Evolutionary conservation across 2,329 filamentous ascomycete genomes (phyloP).

Genomic region (Ophiostoma perfectum): DNA sequence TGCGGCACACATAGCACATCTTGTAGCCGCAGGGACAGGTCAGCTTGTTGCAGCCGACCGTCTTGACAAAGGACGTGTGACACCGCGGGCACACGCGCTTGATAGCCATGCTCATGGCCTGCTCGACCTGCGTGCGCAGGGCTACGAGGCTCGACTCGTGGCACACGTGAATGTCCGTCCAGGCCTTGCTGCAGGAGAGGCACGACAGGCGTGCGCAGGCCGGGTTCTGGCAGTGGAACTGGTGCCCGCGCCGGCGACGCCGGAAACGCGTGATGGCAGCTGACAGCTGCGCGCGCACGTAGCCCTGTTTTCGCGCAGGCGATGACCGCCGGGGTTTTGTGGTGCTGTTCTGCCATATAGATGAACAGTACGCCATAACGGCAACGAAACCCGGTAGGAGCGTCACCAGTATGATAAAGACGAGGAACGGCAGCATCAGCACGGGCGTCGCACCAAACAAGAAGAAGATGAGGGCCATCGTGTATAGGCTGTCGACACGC

Average conservation of each 20-base stretch:
- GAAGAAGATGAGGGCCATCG: slow-evolving; percentile 46
- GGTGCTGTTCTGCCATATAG: background rate
- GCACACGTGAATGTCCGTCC: slow-evolving; percentile 85
- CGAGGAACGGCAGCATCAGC: slow-evolving; percentile 47
- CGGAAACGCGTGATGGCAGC: slow-evolving; percentile 61
- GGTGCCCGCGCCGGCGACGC: slow-evolving; percentile 64
- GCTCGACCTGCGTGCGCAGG: slow-evolving; percentile 82
- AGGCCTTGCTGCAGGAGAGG: slow-evolving; percentile 72
- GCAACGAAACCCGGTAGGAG: slow-evolving; percentile 44
- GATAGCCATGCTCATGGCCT: slow-evolving; percentile 86
- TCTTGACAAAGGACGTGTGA: slow-evolving; percentile 88
- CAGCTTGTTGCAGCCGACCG: slow-evolving; percentile 91
- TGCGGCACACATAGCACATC: slow-evolving; percentile 96
- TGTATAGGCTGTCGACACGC: slow-evolving; percentile 46
- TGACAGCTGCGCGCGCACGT: slow-evolving; percentile 45
- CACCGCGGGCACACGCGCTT: slow-evolving; percentile 93
- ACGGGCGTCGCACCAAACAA: slow-evolving; percentile 53
- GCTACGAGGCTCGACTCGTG: slow-evolving; percentile 77
- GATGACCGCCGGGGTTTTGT: background rate
- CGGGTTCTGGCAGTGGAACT: slow-evolving; percentile 70
- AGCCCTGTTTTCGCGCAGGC: slow-evolving; percentile 23
- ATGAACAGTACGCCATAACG: background rate
- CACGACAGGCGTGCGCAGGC: slow-evolving; percentile 68
- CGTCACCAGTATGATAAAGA: slow-evolving; percentile 31
- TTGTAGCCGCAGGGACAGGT: slow-evolving; percentile 93